Percentiles rank a stretch among this genome's conserved stretches.
Conservation (phyloP, 768 basidiomycete species). For the Boletellus sp. region DNA sequence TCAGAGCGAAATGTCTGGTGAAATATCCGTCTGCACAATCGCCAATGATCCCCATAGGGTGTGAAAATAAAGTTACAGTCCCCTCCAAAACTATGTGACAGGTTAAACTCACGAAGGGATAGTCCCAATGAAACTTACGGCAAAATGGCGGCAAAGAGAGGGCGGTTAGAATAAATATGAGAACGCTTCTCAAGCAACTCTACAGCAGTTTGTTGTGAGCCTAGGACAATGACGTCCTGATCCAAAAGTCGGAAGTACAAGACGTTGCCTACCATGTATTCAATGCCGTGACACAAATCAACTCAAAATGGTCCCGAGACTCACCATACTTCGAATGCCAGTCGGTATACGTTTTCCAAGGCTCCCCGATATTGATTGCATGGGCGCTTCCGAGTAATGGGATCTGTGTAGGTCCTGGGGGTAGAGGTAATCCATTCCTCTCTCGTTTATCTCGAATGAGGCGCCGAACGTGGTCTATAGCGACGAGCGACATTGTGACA, state of each 20-base stretch:
- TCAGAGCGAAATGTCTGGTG: conserved; percentile 12
- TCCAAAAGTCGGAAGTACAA: conserved; percentile 47
- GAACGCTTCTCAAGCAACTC: conserved; percentile 47
- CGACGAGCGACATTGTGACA: not conserved
- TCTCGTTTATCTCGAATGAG: not conserved
- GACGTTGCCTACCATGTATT: conserved; percentile 31
- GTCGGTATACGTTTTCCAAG: conserved; percentile 8
- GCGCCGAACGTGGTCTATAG: not conserved
- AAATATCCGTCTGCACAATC: conserved; percentile 7
- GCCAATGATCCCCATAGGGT: conserved; percentile 10
- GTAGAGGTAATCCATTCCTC: conserved; percentile 1
- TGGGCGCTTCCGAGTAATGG: conserved; percentile 5
- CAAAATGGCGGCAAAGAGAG: conserved; percentile 17
- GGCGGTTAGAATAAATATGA: conserved; percentile 47
- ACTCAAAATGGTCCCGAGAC: not conserved
- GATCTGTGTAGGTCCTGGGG: conserved; percentile 4
- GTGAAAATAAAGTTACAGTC: conserved; percentile 1
- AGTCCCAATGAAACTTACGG: conserved; percentile 3
- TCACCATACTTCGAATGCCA: conserved; percentile 8
- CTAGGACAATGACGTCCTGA: conserved; percentile 42
- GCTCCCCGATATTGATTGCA: not conserved
- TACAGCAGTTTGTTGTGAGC: conserved; percentile 35
- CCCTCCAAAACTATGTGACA: conserved; percentile 2
- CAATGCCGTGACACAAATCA: not conserved
- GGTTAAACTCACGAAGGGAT: too few relatives aligned